Percentiles rank a stretch among this genome's conserved stretches.
phyloP scores from a whole-genome alignment of 108 stramenopile genomes.

The Nannochloropsis gaditana region DNA sequence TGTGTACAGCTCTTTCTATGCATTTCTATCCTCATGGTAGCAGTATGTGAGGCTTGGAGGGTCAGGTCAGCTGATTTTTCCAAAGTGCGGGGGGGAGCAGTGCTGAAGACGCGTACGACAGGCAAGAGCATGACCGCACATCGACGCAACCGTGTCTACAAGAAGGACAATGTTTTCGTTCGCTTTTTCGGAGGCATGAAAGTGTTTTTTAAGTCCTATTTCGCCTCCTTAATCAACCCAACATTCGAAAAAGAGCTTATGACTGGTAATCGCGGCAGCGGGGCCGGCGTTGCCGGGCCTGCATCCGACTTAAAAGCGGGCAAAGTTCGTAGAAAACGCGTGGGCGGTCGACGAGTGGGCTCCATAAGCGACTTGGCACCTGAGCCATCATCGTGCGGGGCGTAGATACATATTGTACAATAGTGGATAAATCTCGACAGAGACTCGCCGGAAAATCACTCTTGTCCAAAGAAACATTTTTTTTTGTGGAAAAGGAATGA shows the following conservation, averaged over 20 bases:
- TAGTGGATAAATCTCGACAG: too few relatives aligned
- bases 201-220: not conserved
- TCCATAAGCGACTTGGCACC: constrained; percentile 11
- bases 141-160: not conserved
- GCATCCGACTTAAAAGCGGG: not conserved
- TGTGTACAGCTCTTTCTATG: too few relatives aligned
- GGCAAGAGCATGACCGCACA: not conserved
- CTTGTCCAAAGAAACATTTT: too few relatives aligned
- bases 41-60: too few relatives aligned
- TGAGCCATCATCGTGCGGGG: not conserved
- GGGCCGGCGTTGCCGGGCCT: not conserved
- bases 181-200: not conserved
- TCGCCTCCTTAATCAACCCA: not conserved
- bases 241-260: constrained; percentile 20
- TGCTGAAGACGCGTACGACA: not conserved
- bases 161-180: not conserved
- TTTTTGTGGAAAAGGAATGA: too few relatives aligned
- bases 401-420: not conserved
- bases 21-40: too few relatives aligned
- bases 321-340: not conserved
- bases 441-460: too few relatives aligned
- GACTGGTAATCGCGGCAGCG: not conserved
- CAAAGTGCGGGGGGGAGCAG: constrained; percentile 4
- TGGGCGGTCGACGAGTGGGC: not conserved
- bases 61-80: too few relatives aligned